Evolutionary conservation across 352 stramenopile genomes (phyloP).

Genomic region (Pythium vanterpoolii): DNA sequence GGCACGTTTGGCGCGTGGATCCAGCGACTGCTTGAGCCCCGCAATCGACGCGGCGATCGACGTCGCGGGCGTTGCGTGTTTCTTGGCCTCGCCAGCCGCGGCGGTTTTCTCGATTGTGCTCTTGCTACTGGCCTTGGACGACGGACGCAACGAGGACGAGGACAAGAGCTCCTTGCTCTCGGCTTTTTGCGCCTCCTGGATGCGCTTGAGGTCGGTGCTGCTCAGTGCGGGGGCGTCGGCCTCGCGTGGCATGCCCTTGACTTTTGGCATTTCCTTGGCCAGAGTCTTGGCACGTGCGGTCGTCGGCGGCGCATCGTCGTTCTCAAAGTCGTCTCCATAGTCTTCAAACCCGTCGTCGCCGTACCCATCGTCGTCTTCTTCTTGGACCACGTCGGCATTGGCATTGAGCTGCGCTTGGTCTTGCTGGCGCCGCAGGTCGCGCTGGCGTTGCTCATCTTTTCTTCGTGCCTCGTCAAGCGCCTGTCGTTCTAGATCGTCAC

Average conservation of each 20-base stretch:
- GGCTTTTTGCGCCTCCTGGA: conserved; percentile 57
- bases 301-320: conserved; percentile 25
- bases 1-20: conserved; percentile 53
- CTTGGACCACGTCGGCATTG: conserved; percentile 68
- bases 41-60: conserved; percentile 67
- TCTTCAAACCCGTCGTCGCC: conserved; percentile 68
- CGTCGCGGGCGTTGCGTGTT: conserved; percentile 19
- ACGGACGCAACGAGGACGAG: conserved; percentile 28
- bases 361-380: conserved; percentile 60
- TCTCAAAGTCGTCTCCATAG: conserved; percentile 57
- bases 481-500: conserved; percentile 46
- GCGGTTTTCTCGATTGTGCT: not conserved
- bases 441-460: conserved; percentile 41
- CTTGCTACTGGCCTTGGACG: conserved; percentile 9
- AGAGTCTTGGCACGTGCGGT: conserved; percentile 17
- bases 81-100: conserved; percentile 9
- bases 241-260: conserved; percentile 8
- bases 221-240: conserved; percentile 25
- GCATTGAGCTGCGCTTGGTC: conserved; percentile 56
- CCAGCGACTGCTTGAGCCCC: conserved; percentile 63
- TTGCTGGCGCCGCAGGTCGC: conserved; percentile 45
- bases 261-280: conserved; percentile 22
- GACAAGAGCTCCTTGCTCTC: conserved; percentile 49
- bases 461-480: conserved; percentile 42
- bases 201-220: conserved; percentile 41